Evolutionary conservation across 169 alveolate species (phyloP).

Genomic region (Sarcocystis neurona): DNA sequence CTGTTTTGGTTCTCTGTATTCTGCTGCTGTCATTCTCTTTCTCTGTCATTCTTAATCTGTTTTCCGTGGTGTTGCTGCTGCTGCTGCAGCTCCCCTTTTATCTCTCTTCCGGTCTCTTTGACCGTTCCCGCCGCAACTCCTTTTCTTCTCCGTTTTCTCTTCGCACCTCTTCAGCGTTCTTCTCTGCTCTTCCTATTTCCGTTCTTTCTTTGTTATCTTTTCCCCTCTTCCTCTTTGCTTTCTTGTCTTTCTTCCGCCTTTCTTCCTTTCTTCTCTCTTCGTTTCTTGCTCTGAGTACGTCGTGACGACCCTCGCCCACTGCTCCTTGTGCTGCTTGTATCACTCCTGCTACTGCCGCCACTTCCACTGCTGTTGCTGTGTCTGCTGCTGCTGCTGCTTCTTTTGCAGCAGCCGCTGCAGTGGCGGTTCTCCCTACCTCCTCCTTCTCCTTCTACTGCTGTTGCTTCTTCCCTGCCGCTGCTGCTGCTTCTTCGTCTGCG

Average conservation of each 20-base stretch:
- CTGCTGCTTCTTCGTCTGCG: background rate
- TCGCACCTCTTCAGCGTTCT: background rate
- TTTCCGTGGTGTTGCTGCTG: no score
- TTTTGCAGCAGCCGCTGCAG: constrained; percentile 11
- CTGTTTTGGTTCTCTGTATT: constrained; percentile 1
- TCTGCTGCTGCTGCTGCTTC: background rate
- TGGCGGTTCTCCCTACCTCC: no score
- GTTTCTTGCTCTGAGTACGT: background rate
- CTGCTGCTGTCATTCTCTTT: background rate
- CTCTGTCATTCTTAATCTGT: no score
- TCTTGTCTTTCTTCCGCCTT: background rate
- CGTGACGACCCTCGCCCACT: background rate
- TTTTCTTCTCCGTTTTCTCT: background rate
- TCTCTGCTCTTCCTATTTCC: background rate
- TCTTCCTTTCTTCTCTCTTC: background rate
- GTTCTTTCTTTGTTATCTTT: background rate
- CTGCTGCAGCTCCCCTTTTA: no score
- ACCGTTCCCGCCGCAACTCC: no score
- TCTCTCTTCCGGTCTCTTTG: no score
- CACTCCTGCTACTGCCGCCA: background rate
- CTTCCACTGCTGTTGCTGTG: constrained; percentile 8
- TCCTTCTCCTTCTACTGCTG: no score
- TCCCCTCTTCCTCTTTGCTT: background rate
- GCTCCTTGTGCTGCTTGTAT: background rate
- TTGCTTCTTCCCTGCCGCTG: background rate